These are phyloP conservation scores for Spathaspora hagerdaliae DNA, from an alignment of 805 yeast species.

Conservation along the genomic window DNA sequence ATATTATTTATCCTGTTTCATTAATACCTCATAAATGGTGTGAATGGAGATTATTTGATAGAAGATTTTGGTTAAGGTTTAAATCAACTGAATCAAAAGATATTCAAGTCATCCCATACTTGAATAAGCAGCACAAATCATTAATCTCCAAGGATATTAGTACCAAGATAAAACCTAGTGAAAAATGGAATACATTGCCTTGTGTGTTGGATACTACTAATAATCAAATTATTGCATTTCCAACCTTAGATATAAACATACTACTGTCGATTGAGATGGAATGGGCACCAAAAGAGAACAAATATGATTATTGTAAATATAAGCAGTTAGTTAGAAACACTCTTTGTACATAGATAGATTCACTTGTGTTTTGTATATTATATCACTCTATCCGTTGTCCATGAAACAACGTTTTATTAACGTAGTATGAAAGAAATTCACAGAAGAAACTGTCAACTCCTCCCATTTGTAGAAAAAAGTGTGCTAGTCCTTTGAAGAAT, in stretches of 20 bases:
- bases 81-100: background rate
- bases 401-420: background rate
- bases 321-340: background rate
- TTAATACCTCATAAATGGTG: conserved; percentile 12
- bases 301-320: conserved; percentile 4
- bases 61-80: conserved; percentile 34
- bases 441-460: background rate
- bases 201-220: background rate
- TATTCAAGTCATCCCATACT: conserved; percentile 13
- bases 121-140: conserved; percentile 7
- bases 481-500: too few relatives aligned
- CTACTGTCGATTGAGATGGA: conserved; percentile 8
- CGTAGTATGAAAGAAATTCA: background rate
- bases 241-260: conserved; percentile 8
- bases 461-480: background rate
- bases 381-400: too few relatives aligned
- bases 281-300: conserved; percentile 12
- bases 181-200: conserved; percentile 1
- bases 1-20: background rate
- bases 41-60: conserved; percentile 36
- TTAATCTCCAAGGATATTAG: background rate
- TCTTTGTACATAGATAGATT: too few relatives aligned
- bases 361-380: too few relatives aligned
- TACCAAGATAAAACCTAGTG: background rate
- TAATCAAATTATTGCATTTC: conserved; percentile 10